phyloP scores from a whole-genome alignment of 176 grass and related monocot genomes.

The Oryza coarctata region DNA sequence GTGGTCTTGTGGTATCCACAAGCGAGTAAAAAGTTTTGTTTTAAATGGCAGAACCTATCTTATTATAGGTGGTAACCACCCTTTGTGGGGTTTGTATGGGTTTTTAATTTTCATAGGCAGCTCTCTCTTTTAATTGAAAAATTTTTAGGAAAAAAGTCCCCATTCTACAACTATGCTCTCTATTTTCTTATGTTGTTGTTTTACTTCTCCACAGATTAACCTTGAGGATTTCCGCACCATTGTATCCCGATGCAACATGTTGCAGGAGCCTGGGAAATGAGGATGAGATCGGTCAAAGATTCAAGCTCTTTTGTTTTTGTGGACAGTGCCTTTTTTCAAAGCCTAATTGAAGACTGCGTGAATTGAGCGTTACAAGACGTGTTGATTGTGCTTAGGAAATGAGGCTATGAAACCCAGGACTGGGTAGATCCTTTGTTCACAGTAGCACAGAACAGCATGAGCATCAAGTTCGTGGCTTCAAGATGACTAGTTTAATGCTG shows the following conservation, averaged over 20 bases:
- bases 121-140: not conserved
- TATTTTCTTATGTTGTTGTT: not conserved
- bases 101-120: not conserved
- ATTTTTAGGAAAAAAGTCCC: not conserved
- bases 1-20: not conserved
- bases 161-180: not conserved
- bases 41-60: not conserved
- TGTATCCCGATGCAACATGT: slow-evolving; percentile 77
- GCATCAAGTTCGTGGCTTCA: not conserved
- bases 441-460: not conserved
- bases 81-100: not conserved
- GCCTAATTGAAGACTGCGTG: not conserved
- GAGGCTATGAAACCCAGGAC: not conserved
- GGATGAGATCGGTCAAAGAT: not conserved
- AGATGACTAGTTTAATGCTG: not conserved
- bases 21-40: not conserved
- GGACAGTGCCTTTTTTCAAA: not conserved
- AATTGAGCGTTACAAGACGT: not conserved
- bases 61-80: not conserved
- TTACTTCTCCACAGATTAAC: slow-evolving; percentile 56
- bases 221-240: slow-evolving; percentile 81
- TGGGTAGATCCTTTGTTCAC: not conserved
- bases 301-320: not conserved
- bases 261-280: slow-evolving; percentile 52
- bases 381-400: not conserved